Evolutionary conservation across 108 stramenopile species (phyloP).

Genomic region (Fistulifera solaris): DNA sequence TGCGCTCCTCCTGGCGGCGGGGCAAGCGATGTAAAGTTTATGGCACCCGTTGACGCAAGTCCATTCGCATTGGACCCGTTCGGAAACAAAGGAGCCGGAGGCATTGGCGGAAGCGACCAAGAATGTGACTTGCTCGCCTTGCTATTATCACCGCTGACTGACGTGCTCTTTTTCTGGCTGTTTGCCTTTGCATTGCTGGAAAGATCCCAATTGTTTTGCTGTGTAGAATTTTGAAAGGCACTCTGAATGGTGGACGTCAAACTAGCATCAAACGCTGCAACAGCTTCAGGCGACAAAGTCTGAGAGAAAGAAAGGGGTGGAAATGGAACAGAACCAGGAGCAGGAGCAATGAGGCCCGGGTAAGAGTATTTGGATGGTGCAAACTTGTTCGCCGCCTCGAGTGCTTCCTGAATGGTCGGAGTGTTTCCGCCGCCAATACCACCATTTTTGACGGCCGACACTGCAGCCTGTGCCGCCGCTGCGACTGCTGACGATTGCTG

Average conservation of each 20-base stretch:
- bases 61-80: not conserved
- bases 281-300: slow-evolving; percentile 39
- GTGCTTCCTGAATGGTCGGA: slow-evolving; percentile 11
- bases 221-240: not conserved
- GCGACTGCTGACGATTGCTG: slow-evolving; percentile 28
- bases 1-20: slow-evolving; percentile 44
- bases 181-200: slow-evolving; percentile 17
- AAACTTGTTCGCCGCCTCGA: slow-evolving; percentile 12
- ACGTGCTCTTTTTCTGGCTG: slow-evolving; percentile 7
- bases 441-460: slow-evolving; percentile 23
- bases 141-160: not conserved
- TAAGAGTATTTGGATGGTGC: slow-evolving; percentile 25
- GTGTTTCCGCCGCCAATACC: not conserved
- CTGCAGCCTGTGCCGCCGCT: slow-evolving; percentile 39
- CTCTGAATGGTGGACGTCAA: slow-evolving; percentile 21
- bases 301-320: slow-evolving; percentile 49
- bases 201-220: not conserved
- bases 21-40: slow-evolving; percentile 40
- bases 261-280: slow-evolving; percentile 49
- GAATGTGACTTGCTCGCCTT: not conserved
- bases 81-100: not conserved
- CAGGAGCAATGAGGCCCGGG: slow-evolving; percentile 27
- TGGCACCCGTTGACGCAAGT: slow-evolving; percentile 26
- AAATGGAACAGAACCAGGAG: slow-evolving; percentile 41
- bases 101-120: not conserved